A percentile compares a stretch with the other conserved stretches of the same genome.
phyloP scores from a whole-genome alignment of 495 filamentous ascomycete genomes.

The Gamarada debralockiae region DNA sequence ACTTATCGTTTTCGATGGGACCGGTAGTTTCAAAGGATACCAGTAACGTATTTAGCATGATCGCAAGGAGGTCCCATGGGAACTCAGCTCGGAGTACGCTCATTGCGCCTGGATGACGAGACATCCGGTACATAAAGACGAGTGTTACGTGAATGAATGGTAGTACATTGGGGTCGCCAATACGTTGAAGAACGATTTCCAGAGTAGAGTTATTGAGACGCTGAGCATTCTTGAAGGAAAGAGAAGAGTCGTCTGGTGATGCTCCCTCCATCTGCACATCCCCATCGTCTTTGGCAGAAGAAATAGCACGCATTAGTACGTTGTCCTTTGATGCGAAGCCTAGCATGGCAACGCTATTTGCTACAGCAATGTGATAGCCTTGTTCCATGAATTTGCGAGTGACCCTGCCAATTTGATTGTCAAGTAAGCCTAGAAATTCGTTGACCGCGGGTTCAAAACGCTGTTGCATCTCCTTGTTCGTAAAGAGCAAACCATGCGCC shows the following conservation, averaged over 20 bases:
- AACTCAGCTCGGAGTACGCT: slow-evolving; percentile 13
- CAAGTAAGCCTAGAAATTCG: slow-evolving; percentile 50
- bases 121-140: slow-evolving; percentile 19
- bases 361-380: slow-evolving; percentile 57
- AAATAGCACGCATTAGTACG: slow-evolving; percentile 12
- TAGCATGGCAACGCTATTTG: slow-evolving; percentile 20
- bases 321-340: slow-evolving; percentile 19
- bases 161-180: slow-evolving; percentile 24
- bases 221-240: slow-evolving; percentile 18
- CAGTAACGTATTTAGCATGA: slow-evolving; percentile 30
- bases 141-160: slow-evolving; percentile 24
- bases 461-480: slow-evolving; percentile 39
- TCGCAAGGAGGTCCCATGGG: slow-evolving; percentile 17
- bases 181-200: slow-evolving; percentile 13
- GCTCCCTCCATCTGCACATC: slow-evolving; percentile 7
- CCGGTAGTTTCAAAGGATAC: slow-evolving; percentile 12
- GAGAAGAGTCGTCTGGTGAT: neutral
- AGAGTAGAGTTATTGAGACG: slow-evolving; percentile 20
- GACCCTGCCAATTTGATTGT: slow-evolving; percentile 54
- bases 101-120: slow-evolving; percentile 18
- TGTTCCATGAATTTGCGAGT: slow-evolving; percentile 60
- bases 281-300: slow-evolving; percentile 17
- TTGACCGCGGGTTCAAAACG: slow-evolving; percentile 40
- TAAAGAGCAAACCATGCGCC: slow-evolving; percentile 65
- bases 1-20: slow-evolving; percentile 39